These are phyloP conservation scores for Polygonum maritimum DNA, from an alignment of 148 eudicot genomes.

Conservation along the genomic window DNA sequence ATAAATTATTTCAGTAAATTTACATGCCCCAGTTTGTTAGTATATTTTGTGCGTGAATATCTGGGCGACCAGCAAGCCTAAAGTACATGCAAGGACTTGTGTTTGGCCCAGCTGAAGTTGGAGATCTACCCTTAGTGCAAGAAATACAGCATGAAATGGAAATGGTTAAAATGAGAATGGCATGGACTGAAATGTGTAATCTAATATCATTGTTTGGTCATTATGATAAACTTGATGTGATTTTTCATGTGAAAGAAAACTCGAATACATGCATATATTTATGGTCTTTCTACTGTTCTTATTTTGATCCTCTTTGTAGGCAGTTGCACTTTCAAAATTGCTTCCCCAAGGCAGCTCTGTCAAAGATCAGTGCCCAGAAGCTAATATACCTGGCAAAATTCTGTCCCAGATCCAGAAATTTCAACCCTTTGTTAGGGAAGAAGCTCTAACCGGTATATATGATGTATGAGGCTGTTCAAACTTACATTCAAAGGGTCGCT, in stretches of 20 bases:
- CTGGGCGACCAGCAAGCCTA: no score
- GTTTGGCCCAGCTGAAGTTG: not conserved
- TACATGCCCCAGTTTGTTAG: not conserved
- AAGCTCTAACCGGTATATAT: constrained; percentile 55
- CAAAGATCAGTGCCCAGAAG: constrained; percentile 31
- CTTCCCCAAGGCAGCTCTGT: constrained; percentile 73
- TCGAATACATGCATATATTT: not conserved
- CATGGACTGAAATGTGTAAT: not conserved
- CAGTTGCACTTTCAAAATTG: constrained; percentile 62
- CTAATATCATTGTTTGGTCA: not conserved
- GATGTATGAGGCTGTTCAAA: constrained; percentile 23
- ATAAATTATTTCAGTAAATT: not conserved
- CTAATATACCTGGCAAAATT: constrained; percentile 46
- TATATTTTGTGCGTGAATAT: not conserved
- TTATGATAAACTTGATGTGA: not conserved
- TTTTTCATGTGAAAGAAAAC: not conserved
- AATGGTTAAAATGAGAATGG: not conserved
- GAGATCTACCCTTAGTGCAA: not conserved
- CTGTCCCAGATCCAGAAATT: constrained; percentile 35
- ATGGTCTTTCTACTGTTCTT: not conserved
- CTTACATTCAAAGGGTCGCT: not conserved
- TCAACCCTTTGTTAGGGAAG: constrained; percentile 79
- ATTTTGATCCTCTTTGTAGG: constrained; percentile 29
- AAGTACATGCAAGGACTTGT: not conserved
- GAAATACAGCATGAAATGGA: not conserved